phyloP scores from a whole-genome alignment of 805 yeast genomes.

The Kodamaea laetipori region DNA sequence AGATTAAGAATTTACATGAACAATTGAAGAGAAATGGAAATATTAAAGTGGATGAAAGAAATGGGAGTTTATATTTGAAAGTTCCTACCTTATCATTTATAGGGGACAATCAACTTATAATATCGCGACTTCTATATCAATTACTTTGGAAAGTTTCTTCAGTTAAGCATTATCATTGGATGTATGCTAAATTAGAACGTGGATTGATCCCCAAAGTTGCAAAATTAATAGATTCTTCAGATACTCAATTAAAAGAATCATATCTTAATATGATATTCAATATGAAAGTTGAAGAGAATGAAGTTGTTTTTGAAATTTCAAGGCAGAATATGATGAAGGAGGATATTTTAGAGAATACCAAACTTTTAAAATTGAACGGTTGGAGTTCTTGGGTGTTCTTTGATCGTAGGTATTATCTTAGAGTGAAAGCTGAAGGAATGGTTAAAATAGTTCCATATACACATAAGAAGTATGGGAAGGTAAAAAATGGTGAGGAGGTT shows the following conservation, averaged over 20 bases:
- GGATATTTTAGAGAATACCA: constrained; percentile 12
- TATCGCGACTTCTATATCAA: constrained; percentile 34
- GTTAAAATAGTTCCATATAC: constrained; percentile 9
- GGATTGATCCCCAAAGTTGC: constrained; percentile 30
- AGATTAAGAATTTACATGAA: not conserved
- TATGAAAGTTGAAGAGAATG: constrained; percentile 2
- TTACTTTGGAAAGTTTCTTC: constrained; percentile 32
- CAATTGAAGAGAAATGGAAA: not conserved
- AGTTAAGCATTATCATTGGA: constrained; percentile 40
- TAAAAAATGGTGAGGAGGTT: not conserved
- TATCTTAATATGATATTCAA: constrained; percentile 27
- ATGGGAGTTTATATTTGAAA: constrained; percentile 15
- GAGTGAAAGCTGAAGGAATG: constrained; percentile 14
- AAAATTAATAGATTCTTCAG: not conserved
- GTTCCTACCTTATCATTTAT: constrained; percentile 16
- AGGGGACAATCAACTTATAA: constrained; percentile 18
- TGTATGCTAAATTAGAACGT: constrained; percentile 40
- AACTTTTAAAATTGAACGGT: constrained; percentile 1
- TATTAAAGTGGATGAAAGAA: constrained; percentile 8
- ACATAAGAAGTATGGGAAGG: constrained; percentile 2
- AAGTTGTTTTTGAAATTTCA: constrained; percentile 15
- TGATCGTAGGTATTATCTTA: constrained; percentile 45
- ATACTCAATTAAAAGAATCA: not conserved
- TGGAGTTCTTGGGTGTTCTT: constrained; percentile 38
- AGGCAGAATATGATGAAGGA: constrained; percentile 27